Evolutionary conservation across 192 early-diverging fungal genomes (phyloP).

Genomic region (Coemansia javaensis): DNA sequence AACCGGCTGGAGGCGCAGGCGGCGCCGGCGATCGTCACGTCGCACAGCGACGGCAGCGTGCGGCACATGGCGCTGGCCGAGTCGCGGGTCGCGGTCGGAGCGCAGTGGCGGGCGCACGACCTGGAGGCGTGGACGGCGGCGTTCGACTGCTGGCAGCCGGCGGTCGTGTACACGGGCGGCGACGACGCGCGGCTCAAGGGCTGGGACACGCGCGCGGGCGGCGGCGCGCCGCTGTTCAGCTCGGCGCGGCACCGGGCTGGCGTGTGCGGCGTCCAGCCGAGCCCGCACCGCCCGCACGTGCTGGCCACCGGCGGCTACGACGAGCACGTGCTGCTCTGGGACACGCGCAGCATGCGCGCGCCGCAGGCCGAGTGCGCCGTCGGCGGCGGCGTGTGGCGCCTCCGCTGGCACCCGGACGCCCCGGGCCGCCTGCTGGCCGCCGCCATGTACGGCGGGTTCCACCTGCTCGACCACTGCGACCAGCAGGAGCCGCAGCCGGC

Average conservation of each 20-base stretch:
- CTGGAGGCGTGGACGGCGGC: slow-evolving; percentile 91
- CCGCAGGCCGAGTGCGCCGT: slow-evolving; percentile 65
- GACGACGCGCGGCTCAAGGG: slow-evolving; percentile 84
- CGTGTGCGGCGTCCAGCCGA: slow-evolving; percentile 85
- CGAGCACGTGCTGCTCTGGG: slow-evolving; percentile 85
- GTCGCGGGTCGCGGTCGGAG: slow-evolving; percentile 23
- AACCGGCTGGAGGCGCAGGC: slow-evolving; percentile 39
- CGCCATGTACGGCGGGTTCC: slow-evolving; percentile 90
- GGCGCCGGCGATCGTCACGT: slow-evolving; percentile 54
- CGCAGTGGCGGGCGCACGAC: slow-evolving; percentile 77
- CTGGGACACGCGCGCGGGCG: slow-evolving; percentile 75
- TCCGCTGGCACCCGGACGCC: slow-evolving; percentile 88
- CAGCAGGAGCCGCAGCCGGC: too few relatives aligned
- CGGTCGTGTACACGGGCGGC: slow-evolving; percentile 67
- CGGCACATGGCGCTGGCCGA: slow-evolving; percentile 51
- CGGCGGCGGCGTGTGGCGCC: slow-evolving; percentile 89
- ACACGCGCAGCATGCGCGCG: slow-evolving; percentile 73
- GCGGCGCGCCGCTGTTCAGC: slow-evolving; percentile 53
- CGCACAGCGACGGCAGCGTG: slow-evolving; percentile 74
- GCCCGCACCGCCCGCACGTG: slow-evolving; percentile 69
- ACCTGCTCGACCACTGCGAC: slow-evolving; percentile 61
- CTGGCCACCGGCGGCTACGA: slow-evolving; percentile 94
- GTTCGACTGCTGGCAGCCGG: slow-evolving; percentile 78
- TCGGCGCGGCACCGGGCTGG: slow-evolving; percentile 79
- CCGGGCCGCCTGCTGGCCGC: slow-evolving; percentile 64